These are phyloP conservation scores for Epichloe bromicola DNA, from an alignment of 2,329 filamentous ascomycete genomes.

Conservation along the genomic window DNA sequence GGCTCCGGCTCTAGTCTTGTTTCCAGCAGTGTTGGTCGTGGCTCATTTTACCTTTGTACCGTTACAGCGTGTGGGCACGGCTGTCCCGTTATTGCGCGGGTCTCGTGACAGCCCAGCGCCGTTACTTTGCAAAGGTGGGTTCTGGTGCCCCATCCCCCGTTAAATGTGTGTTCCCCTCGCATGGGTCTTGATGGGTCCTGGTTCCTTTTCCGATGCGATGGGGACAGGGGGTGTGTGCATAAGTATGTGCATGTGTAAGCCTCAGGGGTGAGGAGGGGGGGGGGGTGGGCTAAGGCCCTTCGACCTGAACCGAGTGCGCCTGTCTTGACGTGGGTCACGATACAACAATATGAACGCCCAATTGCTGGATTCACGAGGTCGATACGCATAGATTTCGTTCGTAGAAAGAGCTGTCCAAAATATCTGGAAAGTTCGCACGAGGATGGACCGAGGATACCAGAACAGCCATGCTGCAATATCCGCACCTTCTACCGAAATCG, in stretches of 20 bases:
- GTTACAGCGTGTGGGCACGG: not conserved
- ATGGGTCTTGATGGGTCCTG: not conserved
- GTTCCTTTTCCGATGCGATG: conserved; percentile 4
- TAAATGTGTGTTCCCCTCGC: conserved; percentile 3
- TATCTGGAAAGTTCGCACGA: no score
- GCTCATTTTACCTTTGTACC: not conserved
- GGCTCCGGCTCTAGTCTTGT: not conserved
- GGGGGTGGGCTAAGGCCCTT: not conserved
- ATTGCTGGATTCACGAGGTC: not conserved
- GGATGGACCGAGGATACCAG: no score
- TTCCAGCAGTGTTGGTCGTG: conserved; percentile 1
- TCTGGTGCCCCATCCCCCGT: conserved; percentile 1
- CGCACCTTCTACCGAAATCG: not conserved
- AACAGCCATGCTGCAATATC: no score
- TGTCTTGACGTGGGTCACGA: not conserved
- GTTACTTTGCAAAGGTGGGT: not conserved
- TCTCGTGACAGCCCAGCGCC: not conserved
- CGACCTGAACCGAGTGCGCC: not conserved
- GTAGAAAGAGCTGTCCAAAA: no score
- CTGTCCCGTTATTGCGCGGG: conserved; percentile 2
- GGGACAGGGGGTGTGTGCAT: conserved; percentile 2
- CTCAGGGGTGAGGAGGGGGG: not conserved
- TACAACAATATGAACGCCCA: not conserved
- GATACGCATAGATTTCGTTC: not conserved
- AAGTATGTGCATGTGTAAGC: not conserved